These are phyloP conservation scores for Penicillium canariense DNA, from an alignment of 495 filamentous ascomycete species.

Conservation along the genomic window DNA sequence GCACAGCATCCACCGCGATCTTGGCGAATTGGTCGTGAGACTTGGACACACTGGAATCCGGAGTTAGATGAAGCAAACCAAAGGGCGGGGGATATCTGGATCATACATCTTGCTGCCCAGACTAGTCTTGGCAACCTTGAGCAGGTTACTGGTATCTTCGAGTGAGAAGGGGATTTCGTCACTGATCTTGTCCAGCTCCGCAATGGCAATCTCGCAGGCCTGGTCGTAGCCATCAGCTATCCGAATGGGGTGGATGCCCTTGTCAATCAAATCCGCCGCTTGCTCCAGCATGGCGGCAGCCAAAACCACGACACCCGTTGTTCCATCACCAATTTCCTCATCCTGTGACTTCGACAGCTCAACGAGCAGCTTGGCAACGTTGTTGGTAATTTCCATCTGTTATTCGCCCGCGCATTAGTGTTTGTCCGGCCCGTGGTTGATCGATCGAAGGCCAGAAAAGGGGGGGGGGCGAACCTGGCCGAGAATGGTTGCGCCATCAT, in stretches of 20 bases:
- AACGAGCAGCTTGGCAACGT: conserved; percentile 93
- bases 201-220: conserved; percentile 93
- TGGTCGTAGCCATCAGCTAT: conserved; percentile 98
- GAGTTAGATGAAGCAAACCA: conserved; percentile 23
- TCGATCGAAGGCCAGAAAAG: conserved; percentile 6
- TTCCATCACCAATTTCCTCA: conserved; percentile 98
- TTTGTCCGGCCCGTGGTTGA: background rate
- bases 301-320: conserved; percentile 95
- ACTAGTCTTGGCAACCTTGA: conserved; percentile 93
- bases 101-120: conserved; percentile 91
- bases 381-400: conserved; percentile 97
- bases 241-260: conserved; percentile 97
- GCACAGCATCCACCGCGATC: conserved; percentile 94
- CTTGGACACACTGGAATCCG: conserved; percentile 72
- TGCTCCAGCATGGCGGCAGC: conserved; percentile 94
- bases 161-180: conserved; percentile 82
- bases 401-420: conserved; percentile 17
- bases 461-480: conserved; percentile 58
- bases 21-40: conserved; percentile 97
- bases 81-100: background rate
- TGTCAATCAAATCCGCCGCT: conserved; percentile 98
- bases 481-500: conserved; percentile 97
- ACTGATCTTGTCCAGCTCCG: conserved; percentile 87
- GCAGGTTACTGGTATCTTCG: conserved; percentile 74
- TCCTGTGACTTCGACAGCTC: conserved; percentile 99